These are phyloP conservation scores for Bothriochloa decipiens DNA, from an alignment of 176 grass and related monocot genomes.

Conservation along the genomic window DNA sequence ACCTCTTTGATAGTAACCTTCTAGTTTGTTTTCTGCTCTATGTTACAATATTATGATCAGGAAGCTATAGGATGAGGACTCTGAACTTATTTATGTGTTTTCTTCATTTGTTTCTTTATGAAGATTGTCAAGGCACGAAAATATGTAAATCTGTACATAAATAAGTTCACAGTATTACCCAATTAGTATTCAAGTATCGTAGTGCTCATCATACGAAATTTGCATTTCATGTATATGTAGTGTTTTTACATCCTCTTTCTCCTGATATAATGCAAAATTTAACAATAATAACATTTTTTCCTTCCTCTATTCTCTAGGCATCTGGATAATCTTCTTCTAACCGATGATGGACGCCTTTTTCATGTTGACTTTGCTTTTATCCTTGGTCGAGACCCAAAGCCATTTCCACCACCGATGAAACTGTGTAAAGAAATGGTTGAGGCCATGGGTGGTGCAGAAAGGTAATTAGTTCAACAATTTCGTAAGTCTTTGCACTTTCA, in stretches of 20 bases:
- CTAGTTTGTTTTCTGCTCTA: not conserved
- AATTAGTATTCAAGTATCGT: not conserved
- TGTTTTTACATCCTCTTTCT: not conserved
- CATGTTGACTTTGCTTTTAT: slow-evolving; percentile 99
- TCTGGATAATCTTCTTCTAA: slow-evolving; percentile 97
- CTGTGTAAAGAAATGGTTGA: slow-evolving; percentile 99
- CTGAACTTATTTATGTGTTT: not conserved
- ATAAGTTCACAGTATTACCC: not conserved
- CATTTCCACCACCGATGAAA: slow-evolving; percentile 98
- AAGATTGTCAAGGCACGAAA: slow-evolving; percentile 5
- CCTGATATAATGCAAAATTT: slow-evolving; percentile 28
- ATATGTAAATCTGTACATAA: not conserved
- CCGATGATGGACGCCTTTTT: slow-evolving; percentile 91
- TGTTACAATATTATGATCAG: slow-evolving; percentile 23
- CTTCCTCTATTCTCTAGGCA: slow-evolving; percentile 64
- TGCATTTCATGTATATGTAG: slow-evolving; percentile 21
- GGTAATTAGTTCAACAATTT: slow-evolving; percentile 48
- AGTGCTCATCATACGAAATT: not conserved
- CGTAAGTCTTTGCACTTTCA: slow-evolving; percentile 4
- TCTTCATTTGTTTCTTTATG: not conserved
- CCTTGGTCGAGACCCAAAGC: slow-evolving; percentile 95
- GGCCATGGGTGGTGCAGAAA: slow-evolving; percentile 98
- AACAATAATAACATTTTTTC: slow-evolving; percentile 34
- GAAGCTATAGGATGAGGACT: not conserved
- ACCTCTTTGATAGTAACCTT: slow-evolving; percentile 2